Evolutionary conservation across 2,329 filamentous ascomycete species (phyloP).

Genomic region (Stachybotrys chlorohalonatus): DNA sequence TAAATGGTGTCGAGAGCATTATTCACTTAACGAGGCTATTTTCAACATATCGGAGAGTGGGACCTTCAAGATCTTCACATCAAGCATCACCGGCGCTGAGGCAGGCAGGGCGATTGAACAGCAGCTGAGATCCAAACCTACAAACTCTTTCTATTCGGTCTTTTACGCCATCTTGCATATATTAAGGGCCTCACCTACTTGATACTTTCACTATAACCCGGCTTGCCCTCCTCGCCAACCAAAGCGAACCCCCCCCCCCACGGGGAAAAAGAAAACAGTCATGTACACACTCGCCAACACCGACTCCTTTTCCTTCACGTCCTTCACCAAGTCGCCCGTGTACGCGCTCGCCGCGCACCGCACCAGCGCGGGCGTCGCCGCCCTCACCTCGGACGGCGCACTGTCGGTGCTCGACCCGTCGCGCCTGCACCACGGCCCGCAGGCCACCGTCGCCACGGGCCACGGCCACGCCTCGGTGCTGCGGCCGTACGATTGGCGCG

Average conservation of each 20-base stretch:
- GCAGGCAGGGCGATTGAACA: constrained; percentile 9
- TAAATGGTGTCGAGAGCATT: constrained; percentile 7
- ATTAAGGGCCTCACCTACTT: neutral
- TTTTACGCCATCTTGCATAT: no score
- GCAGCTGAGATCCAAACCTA: no score
- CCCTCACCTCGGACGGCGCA: constrained; percentile 63
- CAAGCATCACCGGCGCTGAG: neutral
- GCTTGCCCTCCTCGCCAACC: neutral
- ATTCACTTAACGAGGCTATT: constrained; percentile 21
- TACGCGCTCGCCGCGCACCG: constrained; percentile 52
- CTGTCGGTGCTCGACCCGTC: constrained; percentile 55
- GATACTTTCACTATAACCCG: neutral
- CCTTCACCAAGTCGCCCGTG: constrained; percentile 25
- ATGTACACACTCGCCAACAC: constrained; percentile 25
- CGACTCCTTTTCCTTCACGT: constrained; percentile 19
- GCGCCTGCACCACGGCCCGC: constrained; percentile 41
- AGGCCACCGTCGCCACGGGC: constrained; percentile 37
- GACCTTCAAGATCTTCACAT: neutral
- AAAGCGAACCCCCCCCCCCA: neutral
- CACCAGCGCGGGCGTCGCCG: constrained; percentile 42
- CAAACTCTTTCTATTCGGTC: no score
- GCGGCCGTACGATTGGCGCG: constrained; percentile 41
- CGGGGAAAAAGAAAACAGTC: neutral
- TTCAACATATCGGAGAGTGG: constrained; percentile 4
- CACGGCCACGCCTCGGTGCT: constrained; percentile 58